Evolutionary conservation across 108 stramenopile genomes (phyloP).

Genomic region (Nannochloropsis gaditana): DNA sequence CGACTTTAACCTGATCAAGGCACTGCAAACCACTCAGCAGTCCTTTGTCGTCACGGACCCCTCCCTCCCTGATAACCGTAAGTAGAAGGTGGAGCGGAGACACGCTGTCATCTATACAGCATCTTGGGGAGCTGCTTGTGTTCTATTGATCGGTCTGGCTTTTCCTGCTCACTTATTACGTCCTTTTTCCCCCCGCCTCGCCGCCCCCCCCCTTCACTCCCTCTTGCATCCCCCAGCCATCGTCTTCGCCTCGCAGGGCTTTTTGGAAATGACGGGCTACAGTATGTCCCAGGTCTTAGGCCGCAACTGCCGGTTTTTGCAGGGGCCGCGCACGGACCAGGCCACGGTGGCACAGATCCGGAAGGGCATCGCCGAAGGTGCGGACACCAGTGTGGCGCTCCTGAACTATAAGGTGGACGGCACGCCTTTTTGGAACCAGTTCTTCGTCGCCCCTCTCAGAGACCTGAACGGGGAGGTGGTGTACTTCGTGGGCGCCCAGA

Average conservation of each 20-base stretch:
- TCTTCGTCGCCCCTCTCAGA: conserved; percentile 85
- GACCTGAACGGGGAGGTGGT: conserved; percentile 82
- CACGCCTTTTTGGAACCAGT: conserved; percentile 88
- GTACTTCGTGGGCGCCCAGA: conserved; percentile 92
- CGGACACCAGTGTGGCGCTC: conserved; percentile 80
- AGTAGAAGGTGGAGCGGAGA: background rate
- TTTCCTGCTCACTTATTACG: background rate
- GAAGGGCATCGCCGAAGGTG: conserved; percentile 73
- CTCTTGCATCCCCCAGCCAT: background rate
- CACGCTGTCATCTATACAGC: no score
- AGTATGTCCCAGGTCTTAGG: conserved; percentile 81
- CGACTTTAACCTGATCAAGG: conserved; percentile 93
- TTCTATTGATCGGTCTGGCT: no score
- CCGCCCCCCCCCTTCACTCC: background rate
- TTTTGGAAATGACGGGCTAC: conserved; percentile 89
- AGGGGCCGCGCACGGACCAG: conserved; percentile 94
- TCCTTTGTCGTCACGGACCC: conserved; percentile 95
- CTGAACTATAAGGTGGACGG: conserved; percentile 95
- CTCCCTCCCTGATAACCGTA: conserved; percentile 86
- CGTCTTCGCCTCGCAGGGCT: conserved; percentile 56
- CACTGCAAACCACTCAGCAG: conserved; percentile 88
- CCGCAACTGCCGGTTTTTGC: conserved; percentile 91
- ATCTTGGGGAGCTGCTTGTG: no score
- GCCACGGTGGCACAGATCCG: conserved; percentile 89
- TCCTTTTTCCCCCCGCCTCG: background rate